Evolutionary conservation across 2,329 filamentous ascomycete species (phyloP).

Genomic region (Pseudogymnoascus sp.): DNA sequence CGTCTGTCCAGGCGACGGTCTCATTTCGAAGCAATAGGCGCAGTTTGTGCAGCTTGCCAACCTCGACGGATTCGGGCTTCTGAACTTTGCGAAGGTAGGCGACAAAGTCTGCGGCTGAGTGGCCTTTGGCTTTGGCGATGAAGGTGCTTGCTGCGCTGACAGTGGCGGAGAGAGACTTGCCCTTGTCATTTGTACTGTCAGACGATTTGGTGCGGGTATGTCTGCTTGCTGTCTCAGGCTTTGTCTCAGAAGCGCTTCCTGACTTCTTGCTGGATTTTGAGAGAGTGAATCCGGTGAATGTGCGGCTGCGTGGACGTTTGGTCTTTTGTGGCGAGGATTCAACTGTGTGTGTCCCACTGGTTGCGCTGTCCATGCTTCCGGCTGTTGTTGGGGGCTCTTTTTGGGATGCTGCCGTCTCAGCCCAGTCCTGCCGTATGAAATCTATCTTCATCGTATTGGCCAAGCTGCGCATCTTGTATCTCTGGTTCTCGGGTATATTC

Average conservation of each 20-base stretch:
- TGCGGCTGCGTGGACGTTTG: constrained; percentile 61
- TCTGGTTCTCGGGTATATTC: constrained; percentile 89
- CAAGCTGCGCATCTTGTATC: constrained; percentile 88
- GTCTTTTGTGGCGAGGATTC: constrained; percentile 36
- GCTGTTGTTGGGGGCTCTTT: constrained; percentile 21
- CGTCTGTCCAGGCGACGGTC: constrained; percentile 90
- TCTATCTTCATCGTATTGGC: constrained; percentile 89
- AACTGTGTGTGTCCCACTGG: constrained; percentile 33
- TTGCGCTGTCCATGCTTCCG: constrained; percentile 38
- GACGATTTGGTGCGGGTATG: constrained; percentile 66
- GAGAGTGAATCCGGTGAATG: constrained; percentile 66
- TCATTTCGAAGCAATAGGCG: constrained; percentile 85
- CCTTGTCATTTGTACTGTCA: constrained; percentile 59
- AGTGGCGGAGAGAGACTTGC: constrained; percentile 46
- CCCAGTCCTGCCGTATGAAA: constrained; percentile 85
- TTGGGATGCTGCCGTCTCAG: constrained; percentile 52
- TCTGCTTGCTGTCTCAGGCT: constrained; percentile 56
- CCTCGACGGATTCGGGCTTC: constrained; percentile 76
- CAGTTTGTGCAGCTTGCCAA: constrained; percentile 92
- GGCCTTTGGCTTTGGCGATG: constrained; percentile 63
- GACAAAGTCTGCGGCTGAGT: constrained; percentile 76
- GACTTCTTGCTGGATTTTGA: constrained; percentile 62
- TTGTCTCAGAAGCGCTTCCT: constrained; percentile 27
- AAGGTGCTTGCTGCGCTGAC: constrained; percentile 49
- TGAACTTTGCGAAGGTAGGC: constrained; percentile 73